Conservation (phyloP, 1,139 yeast species). For the Trichomonascaceae sp. region DNA sequence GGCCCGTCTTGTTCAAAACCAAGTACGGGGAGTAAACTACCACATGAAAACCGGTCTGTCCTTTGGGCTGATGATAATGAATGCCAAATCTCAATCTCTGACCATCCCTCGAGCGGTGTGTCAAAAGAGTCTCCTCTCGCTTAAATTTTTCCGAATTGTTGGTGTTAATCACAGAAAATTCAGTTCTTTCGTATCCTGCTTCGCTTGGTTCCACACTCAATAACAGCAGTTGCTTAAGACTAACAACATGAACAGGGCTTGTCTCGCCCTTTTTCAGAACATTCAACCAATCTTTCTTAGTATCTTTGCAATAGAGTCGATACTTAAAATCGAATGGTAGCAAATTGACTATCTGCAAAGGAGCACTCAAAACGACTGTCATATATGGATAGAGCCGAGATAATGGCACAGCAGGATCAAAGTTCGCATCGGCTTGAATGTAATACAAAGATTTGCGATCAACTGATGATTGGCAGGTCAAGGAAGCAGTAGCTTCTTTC, state of each 20-base stretch:
- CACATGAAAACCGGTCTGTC: conserved; percentile 33
- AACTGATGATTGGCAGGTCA: conserved; percentile 25
- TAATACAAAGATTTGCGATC: conserved; percentile 42
- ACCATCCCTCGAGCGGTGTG: conserved; percentile 44
- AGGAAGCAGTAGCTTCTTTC: conserved; percentile 13
- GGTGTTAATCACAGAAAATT: conserved; percentile 67
- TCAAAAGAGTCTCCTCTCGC: conserved; percentile 42
- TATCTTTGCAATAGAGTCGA: conserved; percentile 69
- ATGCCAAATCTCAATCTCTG: conserved; percentile 60
- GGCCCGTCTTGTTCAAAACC: conserved; percentile 72
- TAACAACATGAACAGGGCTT: conserved; percentile 74
- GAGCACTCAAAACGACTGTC: conserved; percentile 74
- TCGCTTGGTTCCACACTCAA: conserved; percentile 65
- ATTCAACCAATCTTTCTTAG: conserved; percentile 67
- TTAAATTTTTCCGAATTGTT: conserved; percentile 49
- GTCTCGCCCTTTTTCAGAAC: conserved; percentile 56
- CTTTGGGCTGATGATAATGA: conserved; percentile 45
- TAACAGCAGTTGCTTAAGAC: conserved; percentile 62
- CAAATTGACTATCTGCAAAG: conserved; percentile 76
- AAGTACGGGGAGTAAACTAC: conserved; percentile 82
- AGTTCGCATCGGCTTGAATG: conserved; percentile 69
- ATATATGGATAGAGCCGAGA: conserved; percentile 79
- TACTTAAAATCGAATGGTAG: conserved; percentile 78
- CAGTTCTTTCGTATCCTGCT: conserved; percentile 62
- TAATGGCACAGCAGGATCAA: conserved; percentile 58